Evolutionary conservation across 768 basidiomycete species (phyloP).

Genomic region (Mycena crocata): DNA sequence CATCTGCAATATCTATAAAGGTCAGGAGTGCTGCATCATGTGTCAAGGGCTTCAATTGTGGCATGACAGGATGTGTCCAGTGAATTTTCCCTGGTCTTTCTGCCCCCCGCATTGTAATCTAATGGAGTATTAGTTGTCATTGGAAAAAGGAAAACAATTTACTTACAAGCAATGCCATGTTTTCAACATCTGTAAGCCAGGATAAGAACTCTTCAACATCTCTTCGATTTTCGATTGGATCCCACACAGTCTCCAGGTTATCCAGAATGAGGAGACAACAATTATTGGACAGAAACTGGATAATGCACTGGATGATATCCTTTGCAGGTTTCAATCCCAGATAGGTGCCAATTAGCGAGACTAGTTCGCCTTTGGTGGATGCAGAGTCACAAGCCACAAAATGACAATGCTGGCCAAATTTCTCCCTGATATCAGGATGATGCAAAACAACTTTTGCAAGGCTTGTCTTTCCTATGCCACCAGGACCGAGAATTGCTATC

Average conservation of each 20-base stretch:
- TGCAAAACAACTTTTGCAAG: neutral
- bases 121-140: neutral
- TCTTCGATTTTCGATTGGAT: neutral
- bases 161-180: slow-evolving; percentile 1
- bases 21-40: neutral
- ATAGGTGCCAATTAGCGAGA: neutral
- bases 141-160: neutral
- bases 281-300: neutral
- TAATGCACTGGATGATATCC: neutral
- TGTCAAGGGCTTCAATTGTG: no score
- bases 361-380: neutral
- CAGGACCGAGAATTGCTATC: slow-evolving; percentile 6
- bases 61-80: no score
- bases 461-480: no score
- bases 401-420: neutral
- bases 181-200: neutral
- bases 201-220: slow-evolving; percentile 10
- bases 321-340: neutral
- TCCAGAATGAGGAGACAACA: neutral
- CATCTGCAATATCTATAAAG: slow-evolving; percentile 13
- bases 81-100: neutral
- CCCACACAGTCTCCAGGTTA: slow-evolving; percentile 7
- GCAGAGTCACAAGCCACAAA: slow-evolving; percentile 9
- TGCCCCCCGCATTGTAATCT: slow-evolving; percentile 18
- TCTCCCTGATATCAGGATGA: neutral